phyloP scores from a whole-genome alignment of 2,329 filamentous ascomycete genomes.

The Tolypocladium endophyticum region DNA sequence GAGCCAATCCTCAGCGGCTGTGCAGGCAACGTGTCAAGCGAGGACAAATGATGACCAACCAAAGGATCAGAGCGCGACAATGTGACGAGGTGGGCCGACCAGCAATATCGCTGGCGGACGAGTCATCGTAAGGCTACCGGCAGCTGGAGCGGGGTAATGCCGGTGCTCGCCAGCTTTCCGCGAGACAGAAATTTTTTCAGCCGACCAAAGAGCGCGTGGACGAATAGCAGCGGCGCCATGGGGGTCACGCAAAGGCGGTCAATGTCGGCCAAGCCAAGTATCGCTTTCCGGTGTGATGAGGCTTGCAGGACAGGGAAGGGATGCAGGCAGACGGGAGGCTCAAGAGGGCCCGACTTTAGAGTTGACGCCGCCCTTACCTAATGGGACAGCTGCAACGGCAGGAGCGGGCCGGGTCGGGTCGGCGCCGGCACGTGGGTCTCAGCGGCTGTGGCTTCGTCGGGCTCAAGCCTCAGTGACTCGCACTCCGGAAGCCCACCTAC shows the following conservation, averaged over 20 bases:
- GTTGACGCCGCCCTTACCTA: not conserved
- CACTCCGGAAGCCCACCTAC: too few relatives aligned
- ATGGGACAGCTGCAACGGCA: not conserved
- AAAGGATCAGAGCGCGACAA: not conserved
- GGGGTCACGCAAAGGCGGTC: conserved; percentile 3
- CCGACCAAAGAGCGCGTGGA: not conserved
- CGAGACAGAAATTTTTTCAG: conserved; percentile 1
- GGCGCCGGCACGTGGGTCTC: not conserved
- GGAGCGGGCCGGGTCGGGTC: conserved; percentile 1
- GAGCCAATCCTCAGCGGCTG: not conserved
- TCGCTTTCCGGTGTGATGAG: conserved; percentile 5
- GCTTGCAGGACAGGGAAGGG: conserved; percentile 2
- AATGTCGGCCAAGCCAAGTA: not conserved
- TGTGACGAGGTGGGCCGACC: not conserved
- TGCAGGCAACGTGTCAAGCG: not conserved
- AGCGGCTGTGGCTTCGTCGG: not conserved
- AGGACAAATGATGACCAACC: not conserved
- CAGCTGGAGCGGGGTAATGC: conserved; percentile 1
- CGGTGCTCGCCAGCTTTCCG: not conserved
- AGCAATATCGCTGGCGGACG: not conserved
- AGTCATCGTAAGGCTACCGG: not conserved
- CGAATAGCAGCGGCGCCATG: conserved; percentile 1
- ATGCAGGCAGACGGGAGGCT: not conserved
- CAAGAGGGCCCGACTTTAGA: not conserved
- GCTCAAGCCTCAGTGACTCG: not conserved